Base-by-base conservation (phyloP, 2,329 filamentous ascomycete genomes). In the Botryotinia calthae region DNA sequence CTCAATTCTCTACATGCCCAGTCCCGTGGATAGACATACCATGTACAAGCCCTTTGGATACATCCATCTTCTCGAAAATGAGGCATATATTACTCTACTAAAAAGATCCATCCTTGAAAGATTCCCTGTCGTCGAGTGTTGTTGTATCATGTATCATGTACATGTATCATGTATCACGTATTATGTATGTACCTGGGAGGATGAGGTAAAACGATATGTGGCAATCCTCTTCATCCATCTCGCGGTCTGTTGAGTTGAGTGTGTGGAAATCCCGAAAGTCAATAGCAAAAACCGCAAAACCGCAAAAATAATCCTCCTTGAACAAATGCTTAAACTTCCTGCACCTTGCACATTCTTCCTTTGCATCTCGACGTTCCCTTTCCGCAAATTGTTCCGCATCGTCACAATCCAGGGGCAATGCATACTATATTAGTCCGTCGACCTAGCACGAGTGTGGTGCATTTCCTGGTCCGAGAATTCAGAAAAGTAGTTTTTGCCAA, bases 1-100 rank as follows among this genome's bases (percentile, higher is more conserved):
- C 37, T 37, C 9, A 9, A 37, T 44, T 44, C 2, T 14, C 12
- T 28, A 31, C 7, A 28, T 56, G n/a, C 51, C n/a, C 51, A 54
- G 48, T 51, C 48, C 48, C 48, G 25, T 51, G n/a, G 5, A 14
- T n/a, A 2, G 25, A 14, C 48, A 51, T 51, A 2, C 48, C 48
- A 54, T 54, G 48, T 54, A n/a, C 25, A 6, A 25, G 0, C 51
- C n/a, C 51, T 54, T 54, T 18, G 12, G 14, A 54, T 28, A 54
- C n/a, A 28, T 2, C 7, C 42, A 16, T 14, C 42, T 44, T 44
- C 14, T 16, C 8, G 37, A 37, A 10, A 7, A 37, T 37, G 48
- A 54, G 48, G 48, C 48, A 54, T 54, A 54, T 54, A 70, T 70
- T 70, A 70, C 67, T 46, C 54, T n/a, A 66, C 28, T 2, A 16